Conservation (phyloP, 768 basidiomycete genomes). For the Trametes punicea region DNA sequence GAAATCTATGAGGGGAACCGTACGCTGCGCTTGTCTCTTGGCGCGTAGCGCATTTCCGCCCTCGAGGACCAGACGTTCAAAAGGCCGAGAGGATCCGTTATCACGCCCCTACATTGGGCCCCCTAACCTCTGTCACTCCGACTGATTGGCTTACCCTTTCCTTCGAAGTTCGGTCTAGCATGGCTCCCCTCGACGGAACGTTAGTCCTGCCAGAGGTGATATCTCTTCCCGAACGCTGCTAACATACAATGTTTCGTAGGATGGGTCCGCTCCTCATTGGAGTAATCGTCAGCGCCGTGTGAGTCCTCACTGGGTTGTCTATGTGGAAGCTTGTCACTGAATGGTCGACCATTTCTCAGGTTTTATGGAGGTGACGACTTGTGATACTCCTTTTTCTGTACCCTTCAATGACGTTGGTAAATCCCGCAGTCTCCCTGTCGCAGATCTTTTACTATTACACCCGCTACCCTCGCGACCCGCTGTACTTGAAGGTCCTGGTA, state of each 20-base stretch:
- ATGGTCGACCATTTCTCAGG: too few species aligned
- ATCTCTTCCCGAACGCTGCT: not conserved
- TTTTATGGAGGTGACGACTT: constrained; percentile 35
- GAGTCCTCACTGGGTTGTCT: constrained; percentile 19
- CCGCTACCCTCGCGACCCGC: constrained; percentile 44
- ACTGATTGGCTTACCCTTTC: not conserved
- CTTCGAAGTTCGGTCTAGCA: not conserved
- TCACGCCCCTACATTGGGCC: not conserved
- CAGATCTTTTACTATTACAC: constrained; percentile 56
- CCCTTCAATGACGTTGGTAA: not conserved
- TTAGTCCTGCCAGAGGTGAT: not conserved
- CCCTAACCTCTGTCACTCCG: constrained; percentile 2
- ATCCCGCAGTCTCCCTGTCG: constrained; percentile 45
- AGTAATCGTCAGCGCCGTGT: constrained; percentile 47
- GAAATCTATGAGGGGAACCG: not conserved
- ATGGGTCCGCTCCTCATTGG: constrained; percentile 34
- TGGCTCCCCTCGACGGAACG: constrained; percentile 8
- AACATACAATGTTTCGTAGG: not conserved
- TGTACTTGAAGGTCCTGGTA: constrained; percentile 52
- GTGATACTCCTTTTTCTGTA: too few species aligned
- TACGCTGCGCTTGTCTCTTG: not conserved
- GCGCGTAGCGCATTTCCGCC: not conserved
- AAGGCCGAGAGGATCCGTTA: not conserved
- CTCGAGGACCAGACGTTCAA: not conserved
- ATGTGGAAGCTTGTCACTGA: too few species aligned